phyloP scores from a whole-genome alignment of 108 stramenopile genomes.

The Cyclotella baltica region DNA sequence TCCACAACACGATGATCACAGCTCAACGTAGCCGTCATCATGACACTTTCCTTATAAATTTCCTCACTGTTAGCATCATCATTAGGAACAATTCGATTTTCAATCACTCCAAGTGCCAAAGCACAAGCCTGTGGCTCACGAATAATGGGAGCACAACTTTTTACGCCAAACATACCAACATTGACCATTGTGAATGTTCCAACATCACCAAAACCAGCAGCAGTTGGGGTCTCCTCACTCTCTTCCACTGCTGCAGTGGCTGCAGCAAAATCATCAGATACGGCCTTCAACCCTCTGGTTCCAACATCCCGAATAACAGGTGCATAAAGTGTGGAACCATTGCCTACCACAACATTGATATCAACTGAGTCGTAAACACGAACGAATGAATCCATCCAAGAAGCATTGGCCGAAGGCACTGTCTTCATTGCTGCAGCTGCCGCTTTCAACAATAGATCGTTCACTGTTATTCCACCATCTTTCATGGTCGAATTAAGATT shows the following conservation, averaged over 20 bases:
- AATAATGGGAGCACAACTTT: slow-evolving; percentile 95
- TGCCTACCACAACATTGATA: slow-evolving; percentile 92
- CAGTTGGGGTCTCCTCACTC: slow-evolving; percentile 31
- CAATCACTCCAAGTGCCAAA: slow-evolving; percentile 94
- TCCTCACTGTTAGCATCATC: slow-evolving; percentile 81
- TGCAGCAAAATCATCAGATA: slow-evolving; percentile 70
- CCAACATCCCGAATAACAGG: slow-evolving; percentile 91
- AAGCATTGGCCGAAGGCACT: slow-evolving; percentile 93
- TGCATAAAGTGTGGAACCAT: slow-evolving; percentile 82
- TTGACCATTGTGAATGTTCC: slow-evolving; percentile 94
- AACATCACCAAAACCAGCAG: slow-evolving; percentile 56
- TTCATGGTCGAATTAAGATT: slow-evolving; percentile 73
- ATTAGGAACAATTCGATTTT: slow-evolving; percentile 91
- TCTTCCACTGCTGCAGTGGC: slow-evolving; percentile 36
- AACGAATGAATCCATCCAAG: slow-evolving; percentile 87
- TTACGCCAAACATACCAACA: slow-evolving; percentile 98
- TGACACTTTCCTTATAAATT: slow-evolving; percentile 83
- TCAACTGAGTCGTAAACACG: slow-evolving; percentile 91
- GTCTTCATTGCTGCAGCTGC: slow-evolving; percentile 84
- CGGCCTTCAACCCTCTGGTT: slow-evolving; percentile 72
- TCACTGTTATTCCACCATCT: slow-evolving; percentile 81
- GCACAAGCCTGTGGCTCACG: slow-evolving; percentile 95
- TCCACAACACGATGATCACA: slow-evolving; percentile 99
- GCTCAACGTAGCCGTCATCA: slow-evolving; percentile 96
- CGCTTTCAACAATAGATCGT: slow-evolving; percentile 95